Conservation (phyloP, 371 early-diverging fungal species). For the Rhizopus microsporus region DNA sequence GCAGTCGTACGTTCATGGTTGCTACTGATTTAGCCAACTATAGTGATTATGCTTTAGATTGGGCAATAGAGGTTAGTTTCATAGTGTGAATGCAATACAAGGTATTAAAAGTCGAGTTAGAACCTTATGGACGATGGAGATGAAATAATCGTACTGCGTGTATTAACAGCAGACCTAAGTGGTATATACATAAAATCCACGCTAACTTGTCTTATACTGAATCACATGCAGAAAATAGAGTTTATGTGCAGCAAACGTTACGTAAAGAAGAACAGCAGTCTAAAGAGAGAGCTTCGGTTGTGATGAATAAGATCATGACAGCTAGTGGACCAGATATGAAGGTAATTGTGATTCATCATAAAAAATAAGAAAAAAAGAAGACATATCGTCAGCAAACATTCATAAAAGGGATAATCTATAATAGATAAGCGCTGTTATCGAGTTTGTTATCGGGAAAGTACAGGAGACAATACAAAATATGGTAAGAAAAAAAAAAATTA, state of each 20-base stretch:
- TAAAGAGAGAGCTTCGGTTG: slow-evolving; percentile 48
- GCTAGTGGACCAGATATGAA: slow-evolving; percentile 31
- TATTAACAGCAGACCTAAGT: slow-evolving; percentile 48
- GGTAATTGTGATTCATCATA: slow-evolving; percentile 15
- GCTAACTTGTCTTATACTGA: not conserved
- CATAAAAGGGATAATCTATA: not conserved
- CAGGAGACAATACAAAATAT: slow-evolving; percentile 63
- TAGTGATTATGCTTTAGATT: slow-evolving; percentile 61
- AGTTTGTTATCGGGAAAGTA: slow-evolving; percentile 63
- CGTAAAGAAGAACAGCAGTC: slow-evolving; percentile 53
- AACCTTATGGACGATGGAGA: slow-evolving; percentile 64
- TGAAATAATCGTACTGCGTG: slow-evolving; percentile 54
- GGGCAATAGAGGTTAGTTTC: slow-evolving; percentile 51
- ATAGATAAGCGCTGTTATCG: slow-evolving; percentile 61
- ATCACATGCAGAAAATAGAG: slow-evolving; percentile 14
- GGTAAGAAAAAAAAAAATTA: slow-evolving; percentile 32
- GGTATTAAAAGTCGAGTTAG: slow-evolving; percentile 13
- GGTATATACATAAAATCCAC: slow-evolving; percentile 21
- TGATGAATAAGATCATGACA: slow-evolving; percentile 52
- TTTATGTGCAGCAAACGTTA: slow-evolving; percentile 43
- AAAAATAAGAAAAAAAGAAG: not conserved
- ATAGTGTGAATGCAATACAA: not conserved
- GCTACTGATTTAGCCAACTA: slow-evolving; percentile 63
- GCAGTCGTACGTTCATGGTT: slow-evolving; percentile 57
- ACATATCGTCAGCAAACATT: not conserved